Evolutionary conservation across 2,329 filamentous ascomycete species (phyloP), one percentile per base, ranked within the genome.

Genomic region (Zymoseptoria brevis): DNA sequence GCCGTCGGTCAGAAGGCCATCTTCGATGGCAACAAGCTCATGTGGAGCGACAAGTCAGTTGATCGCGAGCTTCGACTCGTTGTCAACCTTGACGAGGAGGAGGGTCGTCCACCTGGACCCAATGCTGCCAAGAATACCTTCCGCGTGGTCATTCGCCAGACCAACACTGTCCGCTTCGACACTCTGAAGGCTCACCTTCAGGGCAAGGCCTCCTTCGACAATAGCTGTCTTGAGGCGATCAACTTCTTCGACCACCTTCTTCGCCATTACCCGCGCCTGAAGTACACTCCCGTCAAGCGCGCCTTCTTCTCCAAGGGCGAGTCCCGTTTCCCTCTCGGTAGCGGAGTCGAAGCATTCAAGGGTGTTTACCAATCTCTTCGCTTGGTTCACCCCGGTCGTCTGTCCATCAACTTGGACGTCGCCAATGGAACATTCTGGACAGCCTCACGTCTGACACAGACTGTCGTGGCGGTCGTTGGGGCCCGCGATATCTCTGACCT

Each of bases 361-460:
- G 94, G 94, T 29, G 87, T 91, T 4, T 97, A 96, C 68, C 85
- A 90, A 8, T 91, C 92, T 0, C 86, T 96, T 55, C 85, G 91
- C 50, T 81, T 93, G 21, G 87, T 87, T 53, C 81, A 89, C 68
- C 61, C 76, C 72, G 64, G 71, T 30, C 62, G 57, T 19, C 79
- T 97, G 5, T 84, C 88, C 0, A 77, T 99, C 71, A 97, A 96
- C 67, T 85, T 96, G 9, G 93, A 99, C 68, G 88, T 96, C 29
- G 87, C 92, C 58, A 96, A 97, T 70, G 89, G 90, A 0, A 89
- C 88, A 11, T 99, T 99, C 76, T 97, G 89, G 87, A 80, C n/a
- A n/a, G n/a, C n/a, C n/a, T n/a, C n/a, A n/a, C n/a, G n/a, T n/a
- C n/a, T n/a, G n/a, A n/a, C n/a, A n/a, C n/a, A n/a, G n/a, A n/a